A percentile compares a stretch with the other conserved stretches of the same genome.
These are phyloP conservation scores for Hypoxylon fragiforme DNA, from an alignment of 495 filamentous ascomycete species.

Conservation along the genomic window DNA sequence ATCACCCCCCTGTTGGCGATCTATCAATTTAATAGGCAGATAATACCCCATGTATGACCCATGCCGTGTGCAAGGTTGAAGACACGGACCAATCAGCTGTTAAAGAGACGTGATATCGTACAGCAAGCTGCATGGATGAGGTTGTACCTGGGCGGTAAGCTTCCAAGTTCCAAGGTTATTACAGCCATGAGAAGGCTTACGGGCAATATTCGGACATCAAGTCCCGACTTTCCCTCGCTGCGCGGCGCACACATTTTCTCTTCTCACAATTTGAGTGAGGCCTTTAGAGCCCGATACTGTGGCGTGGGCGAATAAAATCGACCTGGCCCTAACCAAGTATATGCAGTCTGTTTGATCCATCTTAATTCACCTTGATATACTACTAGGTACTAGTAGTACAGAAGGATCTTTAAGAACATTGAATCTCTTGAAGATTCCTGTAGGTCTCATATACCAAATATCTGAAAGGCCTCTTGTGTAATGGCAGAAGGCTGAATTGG, in stretches of 20 bases:
- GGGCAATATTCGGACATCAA: conserved; percentile 19
- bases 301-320: no score
- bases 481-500: no score
- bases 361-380: no score
- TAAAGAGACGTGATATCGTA: conserved; percentile 32
- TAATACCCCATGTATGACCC: conserved; percentile 23
- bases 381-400: no score
- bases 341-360: no score
- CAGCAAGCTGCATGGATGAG: conserved; percentile 31
- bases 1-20: conserved; percentile 34
- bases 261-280: conserved; percentile 6
- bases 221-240: conserved; percentile 14
- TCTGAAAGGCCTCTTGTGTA: no score
- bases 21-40: conserved; percentile 36
- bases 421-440: no score
- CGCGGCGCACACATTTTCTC: background rate
- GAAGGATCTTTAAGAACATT: no score
- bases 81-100: conserved; percentile 29
- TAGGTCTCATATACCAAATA: no score
- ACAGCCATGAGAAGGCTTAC: conserved; percentile 14
- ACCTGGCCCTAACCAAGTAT: no score
- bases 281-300: conserved; percentile 2
- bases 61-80: conserved; percentile 34
- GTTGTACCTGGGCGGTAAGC: conserved; percentile 39
- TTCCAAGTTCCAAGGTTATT: no score